Percentiles rank a stretch among this genome's conserved stretches.
Evolutionary conservation across 2,329 filamentous ascomycete genomes (phyloP).

Genomic region (Lomentospora prolificans): DNA sequence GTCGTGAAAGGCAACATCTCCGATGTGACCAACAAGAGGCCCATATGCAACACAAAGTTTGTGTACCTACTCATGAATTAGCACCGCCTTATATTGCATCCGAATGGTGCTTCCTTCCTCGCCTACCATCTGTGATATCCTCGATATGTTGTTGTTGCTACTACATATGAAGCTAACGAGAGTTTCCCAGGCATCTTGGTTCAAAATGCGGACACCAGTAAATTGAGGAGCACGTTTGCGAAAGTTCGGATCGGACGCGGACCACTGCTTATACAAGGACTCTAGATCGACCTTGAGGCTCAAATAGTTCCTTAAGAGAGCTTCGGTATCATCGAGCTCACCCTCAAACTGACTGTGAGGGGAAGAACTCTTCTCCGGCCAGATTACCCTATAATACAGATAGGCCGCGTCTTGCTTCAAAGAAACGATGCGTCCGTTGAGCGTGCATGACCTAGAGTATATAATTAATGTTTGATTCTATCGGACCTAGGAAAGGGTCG

Average conservation of each 20-base stretch:
- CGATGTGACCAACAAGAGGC: slow-evolving; percentile 60
- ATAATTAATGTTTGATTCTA: background rate
- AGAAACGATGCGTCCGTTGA: slow-evolving; percentile 76
- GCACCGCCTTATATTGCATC: background rate
- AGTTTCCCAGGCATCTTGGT: slow-evolving; percentile 93
- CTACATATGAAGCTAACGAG: slow-evolving; percentile 94
- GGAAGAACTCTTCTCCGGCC: slow-evolving; percentile 25
- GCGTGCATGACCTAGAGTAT: slow-evolving; percentile 60
- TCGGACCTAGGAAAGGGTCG: background rate
- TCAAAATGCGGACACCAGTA: slow-evolving; percentile 81
- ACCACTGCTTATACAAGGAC: slow-evolving; percentile 79
- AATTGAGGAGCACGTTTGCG: slow-evolving; percentile 78
- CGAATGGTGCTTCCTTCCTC: background rate
- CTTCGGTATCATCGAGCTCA: slow-evolving; percentile 56
- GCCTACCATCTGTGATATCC: slow-evolving; percentile 86
- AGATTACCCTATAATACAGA: slow-evolving; percentile 72
- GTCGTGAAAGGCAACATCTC: slow-evolving; percentile 68
- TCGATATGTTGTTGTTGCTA: slow-evolving; percentile 94
- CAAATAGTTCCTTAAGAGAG: slow-evolving; percentile 74
- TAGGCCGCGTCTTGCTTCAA: slow-evolving; percentile 71
- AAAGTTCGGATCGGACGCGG: slow-evolving; percentile 76
- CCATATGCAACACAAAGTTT: slow-evolving; percentile 87
- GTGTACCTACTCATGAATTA: slow-evolving; percentile 46
- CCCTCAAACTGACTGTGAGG: slow-evolving; percentile 17
- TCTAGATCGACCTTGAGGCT: slow-evolving; percentile 71